Percentiles rank a stretch among this genome's conserved stretches.
Evolutionary conservation across 2,329 filamentous ascomycete genomes (phyloP).

Genomic region (Fusarium sp.): DNA sequence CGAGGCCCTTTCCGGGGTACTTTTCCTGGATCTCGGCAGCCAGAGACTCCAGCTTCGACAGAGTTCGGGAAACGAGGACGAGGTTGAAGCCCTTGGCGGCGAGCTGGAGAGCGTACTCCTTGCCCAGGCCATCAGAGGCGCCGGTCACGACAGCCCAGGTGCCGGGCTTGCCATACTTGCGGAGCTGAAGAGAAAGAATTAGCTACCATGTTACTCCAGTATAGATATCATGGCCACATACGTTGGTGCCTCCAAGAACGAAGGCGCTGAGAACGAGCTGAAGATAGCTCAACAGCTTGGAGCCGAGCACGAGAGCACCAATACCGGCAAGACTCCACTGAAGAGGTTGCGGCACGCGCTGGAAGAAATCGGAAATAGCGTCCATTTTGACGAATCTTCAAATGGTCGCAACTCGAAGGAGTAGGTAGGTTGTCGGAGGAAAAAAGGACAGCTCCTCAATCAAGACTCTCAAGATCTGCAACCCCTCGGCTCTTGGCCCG

Average conservation of each 20-base stretch:
- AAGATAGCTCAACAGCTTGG: conserved; percentile 68
- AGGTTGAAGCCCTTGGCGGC: conserved; percentile 94
- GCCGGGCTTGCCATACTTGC: conserved; percentile 89
- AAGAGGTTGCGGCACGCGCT: conserved; percentile 57
- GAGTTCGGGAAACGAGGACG: conserved; percentile 94
- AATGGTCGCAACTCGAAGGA: neutral
- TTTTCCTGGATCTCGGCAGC: conserved; percentile 80
- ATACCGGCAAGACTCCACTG: conserved; percentile 62
- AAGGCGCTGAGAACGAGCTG: conserved; percentile 76
- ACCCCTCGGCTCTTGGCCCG: conserved; percentile 39
- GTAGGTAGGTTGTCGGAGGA: neutral
- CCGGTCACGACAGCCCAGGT: conserved; percentile 96
- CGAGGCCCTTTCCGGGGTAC: conserved; percentile 69
- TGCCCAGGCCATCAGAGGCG: conserved; percentile 95
- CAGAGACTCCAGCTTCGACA: conserved; percentile 86
- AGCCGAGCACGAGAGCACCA: conserved; percentile 70
- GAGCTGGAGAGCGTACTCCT: conserved; percentile 93
- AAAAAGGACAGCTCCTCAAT: neutral
- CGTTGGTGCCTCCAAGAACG: conserved; percentile 72
- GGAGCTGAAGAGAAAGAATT: conserved; percentile 69
- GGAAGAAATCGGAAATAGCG: conserved; percentile 41
- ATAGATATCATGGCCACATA: conserved; percentile 51
- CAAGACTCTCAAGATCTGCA: conserved; percentile 21
- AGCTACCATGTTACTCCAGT: neutral
- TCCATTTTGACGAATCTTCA: conserved; percentile 43